phyloP scores from a whole-genome alignment of 2,329 filamentous ascomycete species.

The Aspergillus pseudoviridinutans region DNA sequence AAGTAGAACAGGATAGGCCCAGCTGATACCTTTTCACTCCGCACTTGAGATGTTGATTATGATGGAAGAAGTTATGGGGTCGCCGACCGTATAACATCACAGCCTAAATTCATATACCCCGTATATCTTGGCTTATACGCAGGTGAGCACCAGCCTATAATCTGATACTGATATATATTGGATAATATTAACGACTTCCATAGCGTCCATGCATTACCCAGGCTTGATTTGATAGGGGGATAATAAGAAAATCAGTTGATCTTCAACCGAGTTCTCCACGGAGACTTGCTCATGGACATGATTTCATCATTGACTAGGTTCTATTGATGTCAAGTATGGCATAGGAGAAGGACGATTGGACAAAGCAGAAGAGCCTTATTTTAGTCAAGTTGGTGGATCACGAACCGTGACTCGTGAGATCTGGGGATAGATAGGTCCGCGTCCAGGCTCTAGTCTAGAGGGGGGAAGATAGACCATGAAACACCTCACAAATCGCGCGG shows the following conservation, averaged over 20 bases:
- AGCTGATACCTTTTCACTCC: not conserved
- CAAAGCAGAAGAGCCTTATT: not conserved
- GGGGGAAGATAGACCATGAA: not conserved
- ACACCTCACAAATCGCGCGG: not conserved
- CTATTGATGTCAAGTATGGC: not conserved
- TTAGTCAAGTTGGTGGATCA: constrained; percentile 16
- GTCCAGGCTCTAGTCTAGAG: not conserved
- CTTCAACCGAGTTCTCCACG: not conserved
- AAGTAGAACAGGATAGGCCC: not conserved
- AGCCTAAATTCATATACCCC: not conserved
- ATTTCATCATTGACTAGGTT: not conserved
- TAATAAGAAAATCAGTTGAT: not conserved
- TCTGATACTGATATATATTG: too few species aligned
- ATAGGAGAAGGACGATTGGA: not conserved
- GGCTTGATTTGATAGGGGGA: not conserved
- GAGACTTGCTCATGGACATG: not conserved
- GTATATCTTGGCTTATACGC: not conserved
- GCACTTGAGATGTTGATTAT: not conserved
- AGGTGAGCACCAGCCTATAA: not conserved
- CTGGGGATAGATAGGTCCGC: constrained; percentile 12
- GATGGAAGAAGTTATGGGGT: not conserved
- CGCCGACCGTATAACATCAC: not conserved
- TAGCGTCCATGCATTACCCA: not conserved
- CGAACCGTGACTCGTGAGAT: constrained; percentile 12
- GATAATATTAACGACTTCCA: not conserved